Conservation (phyloP, 805 yeast species). For the Schwanniomyces polymorphus region DNA sequence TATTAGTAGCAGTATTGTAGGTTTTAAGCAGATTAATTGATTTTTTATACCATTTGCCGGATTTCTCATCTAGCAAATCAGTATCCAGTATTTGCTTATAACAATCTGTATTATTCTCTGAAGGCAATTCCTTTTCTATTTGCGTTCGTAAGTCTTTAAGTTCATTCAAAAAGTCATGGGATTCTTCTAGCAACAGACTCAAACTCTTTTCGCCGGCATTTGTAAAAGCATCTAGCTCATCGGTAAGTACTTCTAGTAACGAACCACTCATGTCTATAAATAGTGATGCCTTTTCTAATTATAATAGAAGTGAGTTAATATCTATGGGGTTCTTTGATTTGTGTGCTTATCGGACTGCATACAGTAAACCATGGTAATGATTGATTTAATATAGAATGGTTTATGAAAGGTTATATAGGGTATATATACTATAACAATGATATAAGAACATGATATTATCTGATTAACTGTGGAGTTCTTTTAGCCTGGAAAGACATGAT, state of each 20-base stretch:
- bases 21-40: conserved; percentile 32
- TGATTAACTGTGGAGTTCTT: too few relatives aligned
- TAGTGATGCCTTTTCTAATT: background rate
- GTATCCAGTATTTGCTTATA: background rate
- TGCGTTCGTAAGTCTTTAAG: conserved; percentile 9
- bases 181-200: conserved; percentile 15
- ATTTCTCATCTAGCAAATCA: conserved; percentile 11
- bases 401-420: too few relatives aligned
- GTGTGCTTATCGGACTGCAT: background rate
- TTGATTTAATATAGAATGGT: too few relatives aligned
- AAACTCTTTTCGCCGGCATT: conserved; percentile 22
- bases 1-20: conserved; percentile 34
- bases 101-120: background rate
- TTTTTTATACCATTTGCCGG: conserved; percentile 34
- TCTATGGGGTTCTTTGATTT: background rate
- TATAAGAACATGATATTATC: too few relatives aligned
- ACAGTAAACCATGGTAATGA: background rate
- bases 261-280: conserved; percentile 11
- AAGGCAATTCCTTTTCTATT: background rate
- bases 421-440: too few relatives aligned
- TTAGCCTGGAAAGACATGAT: too few relatives aligned
- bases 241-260: conserved; percentile 23
- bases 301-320: background rate
- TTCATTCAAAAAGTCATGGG: conserved; percentile 21
- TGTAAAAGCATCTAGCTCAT: conserved; percentile 24